Evolutionary conservation across 106 monocot species (phyloP).

Genomic region (Ottelia alismoides): DNA sequence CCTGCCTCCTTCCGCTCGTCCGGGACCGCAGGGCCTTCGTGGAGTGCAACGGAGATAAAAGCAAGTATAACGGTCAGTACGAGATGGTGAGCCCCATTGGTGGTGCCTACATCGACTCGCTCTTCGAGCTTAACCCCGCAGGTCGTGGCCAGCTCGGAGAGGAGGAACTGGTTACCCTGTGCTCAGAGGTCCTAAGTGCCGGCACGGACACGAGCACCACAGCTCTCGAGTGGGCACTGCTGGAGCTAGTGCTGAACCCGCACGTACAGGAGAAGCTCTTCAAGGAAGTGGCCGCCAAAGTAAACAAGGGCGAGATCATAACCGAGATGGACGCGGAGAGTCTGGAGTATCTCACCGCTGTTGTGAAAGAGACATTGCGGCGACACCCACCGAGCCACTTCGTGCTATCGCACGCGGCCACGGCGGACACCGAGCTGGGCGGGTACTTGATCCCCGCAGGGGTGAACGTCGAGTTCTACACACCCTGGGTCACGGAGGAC

Average conservation of each 20-base stretch:
- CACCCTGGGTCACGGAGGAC: neutral
- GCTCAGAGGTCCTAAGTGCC: constrained; percentile 47
- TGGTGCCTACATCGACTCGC: constrained; percentile 53
- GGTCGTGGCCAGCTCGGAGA: constrained; percentile 34
- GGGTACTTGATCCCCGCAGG: constrained; percentile 1
- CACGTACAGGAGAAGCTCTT: constrained; percentile 25
- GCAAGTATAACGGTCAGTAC: constrained; percentile 16
- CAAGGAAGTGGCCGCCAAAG: constrained; percentile 30
- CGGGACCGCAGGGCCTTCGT: constrained; percentile 32
- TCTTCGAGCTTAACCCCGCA: constrained; percentile 23
- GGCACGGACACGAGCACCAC: constrained; percentile 38
- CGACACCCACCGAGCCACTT: constrained; percentile 79
- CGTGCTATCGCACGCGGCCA: constrained; percentile 14
- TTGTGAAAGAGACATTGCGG: constrained; percentile 55
- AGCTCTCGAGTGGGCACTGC: constrained; percentile 33
- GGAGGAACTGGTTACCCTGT: constrained; percentile 58
- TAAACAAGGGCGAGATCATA: constrained; percentile 5
- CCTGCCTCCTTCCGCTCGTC: constrained; percentile 45
- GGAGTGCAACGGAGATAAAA: too few relatives aligned
- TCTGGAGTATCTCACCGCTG: constrained; percentile 49
- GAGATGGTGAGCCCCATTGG: constrained; percentile 16
- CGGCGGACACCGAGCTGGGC: neutral
- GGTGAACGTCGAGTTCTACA: neutral
- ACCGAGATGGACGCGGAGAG: constrained; percentile 44
- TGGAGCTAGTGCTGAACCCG: constrained; percentile 35